phyloP scores from a whole-genome alignment of 805 yeast species.

The Candida ulmi region DNA sequence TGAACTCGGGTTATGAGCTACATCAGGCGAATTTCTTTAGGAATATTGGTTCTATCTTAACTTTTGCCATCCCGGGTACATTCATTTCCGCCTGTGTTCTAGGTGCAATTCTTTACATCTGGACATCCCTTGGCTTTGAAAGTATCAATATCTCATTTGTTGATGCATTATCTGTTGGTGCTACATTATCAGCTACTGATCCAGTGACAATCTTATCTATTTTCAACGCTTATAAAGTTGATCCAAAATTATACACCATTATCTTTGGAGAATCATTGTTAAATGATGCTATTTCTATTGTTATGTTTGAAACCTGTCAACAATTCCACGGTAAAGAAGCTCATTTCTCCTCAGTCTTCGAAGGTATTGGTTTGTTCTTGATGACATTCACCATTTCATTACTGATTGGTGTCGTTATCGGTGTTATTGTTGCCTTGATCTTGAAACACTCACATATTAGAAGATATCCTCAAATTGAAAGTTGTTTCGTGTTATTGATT shows the following conservation, averaged over 20 bases:
- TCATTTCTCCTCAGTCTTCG: conserved; percentile 70
- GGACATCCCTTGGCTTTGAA: conserved; percentile 91
- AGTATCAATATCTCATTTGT: conserved; percentile 85
- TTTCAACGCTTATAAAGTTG: conserved; percentile 96
- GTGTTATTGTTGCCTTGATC: conserved; percentile 82
- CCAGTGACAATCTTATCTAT: conserved; percentile 96
- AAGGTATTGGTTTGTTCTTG: conserved; percentile 89
- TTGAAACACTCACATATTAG: conserved; percentile 90
- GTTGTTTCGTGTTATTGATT: conserved; percentile 82
- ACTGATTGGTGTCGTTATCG: conserved; percentile 82
- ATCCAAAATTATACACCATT: conserved; percentile 93
- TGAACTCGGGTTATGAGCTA: conserved; percentile 93
- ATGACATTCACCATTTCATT: conserved; percentile 91
- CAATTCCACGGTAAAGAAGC: conserved; percentile 87
- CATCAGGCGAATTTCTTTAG: conserved; percentile 94
- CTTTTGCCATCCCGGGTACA: conserved; percentile 97
- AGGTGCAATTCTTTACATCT: conserved; percentile 80
- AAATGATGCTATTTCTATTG: conserved; percentile 97
- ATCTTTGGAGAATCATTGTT: conserved; percentile 94
- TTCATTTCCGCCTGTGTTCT: conserved; percentile 86
- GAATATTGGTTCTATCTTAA: conserved; percentile 83
- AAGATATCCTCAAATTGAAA: conserved; percentile 94
- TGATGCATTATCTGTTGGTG: conserved; percentile 97
- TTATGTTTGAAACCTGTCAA: conserved; percentile 98
- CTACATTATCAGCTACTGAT: conserved; percentile 96